Percentiles rank a stretch among this genome's conserved stretches.
phyloP scores from a whole-genome alignment of 108 stramenopile genomes.

The Fragilaria crotonensis region DNA sequence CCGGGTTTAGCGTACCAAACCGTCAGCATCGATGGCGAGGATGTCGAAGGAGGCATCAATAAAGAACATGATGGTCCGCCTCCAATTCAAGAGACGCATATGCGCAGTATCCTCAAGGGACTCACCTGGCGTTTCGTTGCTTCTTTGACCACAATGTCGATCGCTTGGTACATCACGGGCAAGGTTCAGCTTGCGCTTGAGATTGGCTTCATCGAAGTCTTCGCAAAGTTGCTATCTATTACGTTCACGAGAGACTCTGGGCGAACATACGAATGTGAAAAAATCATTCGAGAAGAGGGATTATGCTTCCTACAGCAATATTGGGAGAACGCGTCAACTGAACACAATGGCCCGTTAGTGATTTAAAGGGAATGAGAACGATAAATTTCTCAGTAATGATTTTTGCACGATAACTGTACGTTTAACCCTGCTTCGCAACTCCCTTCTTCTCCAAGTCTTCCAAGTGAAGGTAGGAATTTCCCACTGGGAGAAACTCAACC shows the following conservation, averaged over 20 bases:
- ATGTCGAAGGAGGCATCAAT: too few relatives aligned
- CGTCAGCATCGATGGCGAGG: too few relatives aligned
- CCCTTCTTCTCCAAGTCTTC: conserved; percentile 72
- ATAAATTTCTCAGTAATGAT: too few relatives aligned
- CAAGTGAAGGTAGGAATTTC: conserved; percentile 79
- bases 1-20: background rate
- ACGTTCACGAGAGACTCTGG: conserved; percentile 43
- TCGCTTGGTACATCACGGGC: conserved; percentile 31
- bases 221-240: conserved; percentile 35
- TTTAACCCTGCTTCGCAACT: conserved; percentile 6
- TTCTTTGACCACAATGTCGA: conserved; percentile 24
- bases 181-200: conserved; percentile 25
- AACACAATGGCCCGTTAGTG: too few relatives aligned
- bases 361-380: too few relatives aligned
- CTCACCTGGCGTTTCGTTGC: conserved; percentile 32
- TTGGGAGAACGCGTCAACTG: too few relatives aligned
- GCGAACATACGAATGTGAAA: conserved; percentile 25
- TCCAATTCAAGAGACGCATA: conserved; percentile 39
- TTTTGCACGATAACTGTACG: too few relatives aligned
- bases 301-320: too few relatives aligned
- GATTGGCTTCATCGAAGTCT: conserved; percentile 39
- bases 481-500: conserved; percentile 86
- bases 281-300: too few relatives aligned
- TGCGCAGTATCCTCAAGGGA: conserved; percentile 31
- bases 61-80: too few relatives aligned